Conservation (phyloP, 108 stramenopile species). For the Cyclotella choctawhatcheeana region DNA sequence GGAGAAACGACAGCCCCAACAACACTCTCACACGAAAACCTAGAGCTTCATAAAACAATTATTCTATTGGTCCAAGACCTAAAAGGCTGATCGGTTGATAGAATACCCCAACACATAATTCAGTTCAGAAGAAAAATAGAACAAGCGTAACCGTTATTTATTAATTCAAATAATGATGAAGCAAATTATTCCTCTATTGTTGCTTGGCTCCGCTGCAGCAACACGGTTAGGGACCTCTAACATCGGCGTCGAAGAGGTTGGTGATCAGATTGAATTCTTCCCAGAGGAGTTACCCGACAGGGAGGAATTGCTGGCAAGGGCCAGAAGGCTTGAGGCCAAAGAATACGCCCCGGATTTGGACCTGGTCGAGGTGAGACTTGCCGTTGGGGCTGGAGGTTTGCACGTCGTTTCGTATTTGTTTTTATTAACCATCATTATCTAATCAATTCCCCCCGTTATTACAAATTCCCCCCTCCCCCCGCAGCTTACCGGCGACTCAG, state of each 20-base stretch:
- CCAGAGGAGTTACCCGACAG: neutral
- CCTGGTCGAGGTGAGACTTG: neutral
- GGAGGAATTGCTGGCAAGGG: neutral
- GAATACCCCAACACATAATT: neutral
- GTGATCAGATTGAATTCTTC: constrained; percentile 29
- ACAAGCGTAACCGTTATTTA: no score
- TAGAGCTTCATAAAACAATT: no score
- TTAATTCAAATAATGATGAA: no score
- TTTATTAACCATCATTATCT: no score
- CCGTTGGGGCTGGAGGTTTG: no score
- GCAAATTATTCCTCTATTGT: neutral
- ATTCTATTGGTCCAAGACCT: no score
- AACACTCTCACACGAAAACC: no score
- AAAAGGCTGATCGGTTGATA: neutral
- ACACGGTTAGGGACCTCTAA: constrained; percentile 1
- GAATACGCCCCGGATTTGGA: neutral
- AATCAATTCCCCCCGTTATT: no score
- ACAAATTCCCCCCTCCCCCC: neutral
- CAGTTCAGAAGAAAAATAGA: no score
- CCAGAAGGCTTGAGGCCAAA: neutral
- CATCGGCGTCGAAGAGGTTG: constrained; percentile 20
- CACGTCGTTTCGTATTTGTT: no score
- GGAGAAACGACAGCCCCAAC: no score
- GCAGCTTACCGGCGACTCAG: constrained; percentile 9
- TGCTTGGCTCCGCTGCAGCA: neutral